phyloP scores from a whole-genome alignment of 768 basidiomycete genomes.

The Phlegmacium glaucopus region DNA sequence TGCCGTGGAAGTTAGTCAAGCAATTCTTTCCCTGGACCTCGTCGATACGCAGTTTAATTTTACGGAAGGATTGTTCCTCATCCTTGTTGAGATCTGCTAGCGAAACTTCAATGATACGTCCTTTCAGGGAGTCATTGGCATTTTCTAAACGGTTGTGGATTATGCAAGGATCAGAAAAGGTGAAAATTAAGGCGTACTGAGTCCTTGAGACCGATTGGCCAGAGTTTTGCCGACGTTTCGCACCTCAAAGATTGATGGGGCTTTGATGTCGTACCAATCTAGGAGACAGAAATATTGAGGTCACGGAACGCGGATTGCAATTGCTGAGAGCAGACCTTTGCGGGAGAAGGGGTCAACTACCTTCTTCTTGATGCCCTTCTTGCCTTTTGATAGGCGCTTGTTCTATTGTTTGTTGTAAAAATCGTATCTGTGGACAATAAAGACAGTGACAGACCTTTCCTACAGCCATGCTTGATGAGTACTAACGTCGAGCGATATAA shows the following conservation, averaged over 20 bases:
- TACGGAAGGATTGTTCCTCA: conserved; percentile 98
- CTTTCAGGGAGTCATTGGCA: conserved; percentile 97
- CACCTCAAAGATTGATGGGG: conserved; percentile 95
- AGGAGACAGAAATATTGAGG: not conserved
- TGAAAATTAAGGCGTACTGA: conserved; percentile 64
- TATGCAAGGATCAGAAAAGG: not conserved
- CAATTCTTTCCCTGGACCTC: conserved; percentile 98
- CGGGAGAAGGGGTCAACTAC: conserved; percentile 99
- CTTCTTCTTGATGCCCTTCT: conserved; percentile 99
- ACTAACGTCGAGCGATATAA: conserved; percentile 33
- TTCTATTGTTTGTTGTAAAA: conserved; percentile 51
- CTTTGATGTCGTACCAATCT: conserved; percentile 99
- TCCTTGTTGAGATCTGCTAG: conserved; percentile 99
- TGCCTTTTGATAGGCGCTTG: conserved; percentile 97
- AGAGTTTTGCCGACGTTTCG: conserved; percentile 98
- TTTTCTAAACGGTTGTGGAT: conserved; percentile 61
- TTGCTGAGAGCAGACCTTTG: conserved; percentile 66
- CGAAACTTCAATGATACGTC: conserved; percentile 94
- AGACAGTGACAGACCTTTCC: conserved; percentile 61
- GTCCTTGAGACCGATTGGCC: conserved; percentile 95
- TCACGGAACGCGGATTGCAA: conserved; percentile 4
- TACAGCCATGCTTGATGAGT: conserved; percentile 71
- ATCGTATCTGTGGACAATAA: conserved; percentile 3
- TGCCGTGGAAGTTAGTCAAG: conserved; percentile 99
- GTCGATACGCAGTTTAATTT: conserved; percentile 98